Evolutionary conservation across 306 rosid species (phyloP), one percentile per base, ranked within the genome.

Genomic region (Morella rubra): DNA sequence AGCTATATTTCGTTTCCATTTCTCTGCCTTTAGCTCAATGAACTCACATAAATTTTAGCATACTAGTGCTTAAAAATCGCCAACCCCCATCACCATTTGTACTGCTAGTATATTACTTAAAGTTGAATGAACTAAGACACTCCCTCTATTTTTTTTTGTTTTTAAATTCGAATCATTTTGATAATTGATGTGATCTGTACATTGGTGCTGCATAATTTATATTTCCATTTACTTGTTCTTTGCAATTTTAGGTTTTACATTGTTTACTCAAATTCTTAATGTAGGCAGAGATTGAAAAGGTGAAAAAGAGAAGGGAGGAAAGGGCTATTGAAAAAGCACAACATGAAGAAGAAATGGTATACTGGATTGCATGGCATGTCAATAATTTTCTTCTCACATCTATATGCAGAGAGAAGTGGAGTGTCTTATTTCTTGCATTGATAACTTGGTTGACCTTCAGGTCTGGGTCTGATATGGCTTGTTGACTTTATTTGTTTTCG

Each of bases 281-380:
- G 86, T 85, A 95, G 99, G 98, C 97, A 6, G 97, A 95, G 88
- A 87, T 95, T 66, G 99, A 92, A 74, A 95, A 95, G 74, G 97
- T 95, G 85, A 95, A 95, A 82, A 95, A 91, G 88, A 91, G 99
- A 86, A 91, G 99, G 82, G 99, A 95, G 83, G 99, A 92, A 84
- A 89, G 99, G 80, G 98, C 99, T 52, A 89, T 91, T 82, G 99
- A 92, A 84, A 95, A 92, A 71, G 99, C 99, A 69, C 97, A 79
- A 14, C 97, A 85, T 15, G 99, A 95, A 81, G 99, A 95, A 88
- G 99, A 92, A 87, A 91, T 95, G 99, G 99, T 92, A 76, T 81
- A 86, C 83, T 74, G 59, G 56, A 59, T 70, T 76, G 27, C 74
- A 56, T 68, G 13, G 60, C 47, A 55, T 55, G 9, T 73, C 5